Conservation (phyloP, 345 rosid genomes). For the Laguncularia racemosa region DNA sequence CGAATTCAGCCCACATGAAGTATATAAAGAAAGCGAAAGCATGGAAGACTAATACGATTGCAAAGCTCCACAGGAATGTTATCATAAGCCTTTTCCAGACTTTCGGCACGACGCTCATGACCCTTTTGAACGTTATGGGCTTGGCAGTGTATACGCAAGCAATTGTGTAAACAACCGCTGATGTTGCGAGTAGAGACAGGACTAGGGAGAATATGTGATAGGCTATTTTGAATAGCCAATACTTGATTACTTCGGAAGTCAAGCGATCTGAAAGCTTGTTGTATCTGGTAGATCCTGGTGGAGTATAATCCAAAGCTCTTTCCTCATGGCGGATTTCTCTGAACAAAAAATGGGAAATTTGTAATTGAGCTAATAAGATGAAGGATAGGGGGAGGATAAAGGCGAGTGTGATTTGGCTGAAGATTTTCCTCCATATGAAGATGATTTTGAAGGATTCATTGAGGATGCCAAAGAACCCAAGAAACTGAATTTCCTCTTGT, state of each 20-base stretch:
- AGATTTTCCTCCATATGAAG: conserved; percentile 34
- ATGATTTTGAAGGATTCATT: conserved; percentile 40
- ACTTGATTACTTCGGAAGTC: conserved; percentile 17
- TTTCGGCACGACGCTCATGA: conserved; percentile 36
- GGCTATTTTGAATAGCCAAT: conserved; percentile 23
- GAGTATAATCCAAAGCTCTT: conserved; percentile 7
- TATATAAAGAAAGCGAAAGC: conserved; percentile 5
- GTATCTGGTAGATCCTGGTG: conserved; percentile 7
- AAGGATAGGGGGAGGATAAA: conserved; percentile 46
- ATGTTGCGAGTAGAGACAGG: conserved; percentile 38
- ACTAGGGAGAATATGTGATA: conserved; percentile 24
- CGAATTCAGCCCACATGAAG: background rate
- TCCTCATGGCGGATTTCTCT: conserved; percentile 11
- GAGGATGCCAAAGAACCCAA: conserved; percentile 36
- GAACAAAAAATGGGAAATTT: conserved; percentile 21
- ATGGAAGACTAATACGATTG: conserved; percentile 1
- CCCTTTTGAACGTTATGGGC: conserved; percentile 24
- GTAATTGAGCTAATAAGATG: conserved; percentile 34
- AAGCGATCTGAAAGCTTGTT: conserved; percentile 17
- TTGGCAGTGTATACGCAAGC: conserved; percentile 39
- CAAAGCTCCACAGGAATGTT: conserved; percentile 27
- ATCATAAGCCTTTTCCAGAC: conserved; percentile 49
- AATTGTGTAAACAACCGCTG: conserved; percentile 41
- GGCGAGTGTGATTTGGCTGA: conserved; percentile 35
- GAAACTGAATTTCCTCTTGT: conserved; percentile 52